These are phyloP conservation scores for Sclerotinia nivalis DNA, from an alignment of 2,329 filamentous ascomycete species.

Conservation along the genomic window DNA sequence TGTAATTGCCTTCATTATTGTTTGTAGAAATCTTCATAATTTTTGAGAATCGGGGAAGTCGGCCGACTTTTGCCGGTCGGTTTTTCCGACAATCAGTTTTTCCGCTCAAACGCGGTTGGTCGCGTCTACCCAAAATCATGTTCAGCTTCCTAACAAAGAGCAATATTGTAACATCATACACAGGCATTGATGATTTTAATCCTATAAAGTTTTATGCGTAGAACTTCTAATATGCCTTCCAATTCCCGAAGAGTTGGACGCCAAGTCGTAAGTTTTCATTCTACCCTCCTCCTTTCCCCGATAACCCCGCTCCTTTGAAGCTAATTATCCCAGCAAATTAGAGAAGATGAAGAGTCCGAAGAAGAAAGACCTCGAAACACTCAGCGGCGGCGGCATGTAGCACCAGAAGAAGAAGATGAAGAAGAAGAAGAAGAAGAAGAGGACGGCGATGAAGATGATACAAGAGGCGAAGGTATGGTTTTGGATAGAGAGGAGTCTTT, in stretches of 20 bases:
- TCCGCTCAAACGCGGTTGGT: constrained; percentile 10
- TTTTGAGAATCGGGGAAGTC: constrained; percentile 4
- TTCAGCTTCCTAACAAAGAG: no score
- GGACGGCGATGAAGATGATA: constrained; percentile 34
- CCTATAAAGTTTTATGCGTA: no score
- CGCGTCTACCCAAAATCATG: constrained; percentile 3
- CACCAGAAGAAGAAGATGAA: constrained; percentile 33
- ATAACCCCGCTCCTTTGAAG: constrained; percentile 6
- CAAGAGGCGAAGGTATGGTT: constrained; percentile 30
- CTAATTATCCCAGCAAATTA: constrained; percentile 28
- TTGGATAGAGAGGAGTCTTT: constrained; percentile 32
- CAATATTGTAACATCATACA: not conserved
- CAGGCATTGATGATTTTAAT: not conserved
- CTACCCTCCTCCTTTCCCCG: not conserved
- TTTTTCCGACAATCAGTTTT: constrained; percentile 18
- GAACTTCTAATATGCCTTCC: constrained; percentile 1
- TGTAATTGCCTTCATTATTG: not conserved
- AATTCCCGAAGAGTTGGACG: not conserved
- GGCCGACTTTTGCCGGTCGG: not conserved
- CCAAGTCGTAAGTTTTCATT: constrained; percentile 8
- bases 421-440: constrained; percentile 31
- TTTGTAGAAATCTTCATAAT: constrained; percentile 12
- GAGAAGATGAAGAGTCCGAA: constrained; percentile 36
- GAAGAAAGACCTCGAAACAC: constrained; percentile 34
- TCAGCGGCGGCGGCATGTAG: constrained; percentile 30